These are phyloP conservation scores for Pythium brassicae DNA, from an alignment of 352 stramenopile genomes.

Conservation along the genomic window DNA sequence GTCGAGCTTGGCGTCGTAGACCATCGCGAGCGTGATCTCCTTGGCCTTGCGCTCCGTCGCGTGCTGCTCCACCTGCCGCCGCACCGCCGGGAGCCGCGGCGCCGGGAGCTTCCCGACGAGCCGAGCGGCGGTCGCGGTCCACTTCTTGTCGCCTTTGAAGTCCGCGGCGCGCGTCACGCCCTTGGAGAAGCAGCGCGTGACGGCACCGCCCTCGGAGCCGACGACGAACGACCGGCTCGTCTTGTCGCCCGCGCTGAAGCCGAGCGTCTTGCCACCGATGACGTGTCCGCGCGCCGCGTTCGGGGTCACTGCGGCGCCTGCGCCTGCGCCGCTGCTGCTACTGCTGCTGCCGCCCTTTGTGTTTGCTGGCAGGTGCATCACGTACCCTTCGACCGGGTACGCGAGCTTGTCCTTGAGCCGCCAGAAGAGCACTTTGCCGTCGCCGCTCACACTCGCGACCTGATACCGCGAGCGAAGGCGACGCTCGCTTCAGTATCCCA, in stretches of 20 bases:
- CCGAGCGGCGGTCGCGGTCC: conserved; percentile 57
- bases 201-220: conserved; percentile 64
- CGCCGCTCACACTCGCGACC: conserved; percentile 73
- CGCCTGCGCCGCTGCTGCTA: conserved; percentile 5
- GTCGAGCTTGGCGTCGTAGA: conserved; percentile 77
- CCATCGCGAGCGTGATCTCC: conserved; percentile 58
- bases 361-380: conserved; percentile 45
- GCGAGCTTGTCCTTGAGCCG: conserved; percentile 81
- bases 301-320: background rate
- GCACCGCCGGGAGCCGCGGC: conserved; percentile 35
- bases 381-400: conserved; percentile 82
- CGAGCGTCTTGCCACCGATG: conserved; percentile 61
- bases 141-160: conserved; percentile 79
- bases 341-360: conserved; percentile 8
- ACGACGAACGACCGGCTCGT: conserved; percentile 72
- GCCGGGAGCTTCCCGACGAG: conserved; percentile 55
- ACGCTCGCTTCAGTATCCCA: background rate
- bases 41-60: conserved; percentile 57
- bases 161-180: conserved; percentile 44
- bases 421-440: conserved; percentile 87
- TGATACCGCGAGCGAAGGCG: conserved; percentile 7
- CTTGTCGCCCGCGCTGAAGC: conserved; percentile 60
- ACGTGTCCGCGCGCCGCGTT: conserved; percentile 15
- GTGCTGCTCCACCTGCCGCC: conserved; percentile 64
- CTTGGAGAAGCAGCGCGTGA: conserved; percentile 64